Percentiles rank a stretch among this genome's conserved stretches.
These are phyloP conservation scores for Hippophae tibetana DNA, from an alignment of 306 rosid genomes.

Conservation along the genomic window DNA sequence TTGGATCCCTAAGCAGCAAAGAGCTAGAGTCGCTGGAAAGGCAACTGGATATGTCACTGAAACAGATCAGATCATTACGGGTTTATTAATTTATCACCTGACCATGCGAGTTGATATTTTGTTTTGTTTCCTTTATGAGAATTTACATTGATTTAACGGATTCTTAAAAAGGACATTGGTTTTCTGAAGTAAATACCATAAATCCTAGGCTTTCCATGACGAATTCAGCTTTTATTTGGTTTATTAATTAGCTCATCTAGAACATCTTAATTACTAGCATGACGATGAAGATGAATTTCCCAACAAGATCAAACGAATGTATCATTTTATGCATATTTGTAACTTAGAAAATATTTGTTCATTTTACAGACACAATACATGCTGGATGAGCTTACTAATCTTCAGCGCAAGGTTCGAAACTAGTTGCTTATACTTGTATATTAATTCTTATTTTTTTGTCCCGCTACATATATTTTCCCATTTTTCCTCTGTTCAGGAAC, in stretches of 20 bases:
- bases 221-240: too few species aligned
- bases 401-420: constrained; percentile 64
- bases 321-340: too few species aligned
- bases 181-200: too few species aligned
- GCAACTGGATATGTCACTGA: constrained; percentile 84
- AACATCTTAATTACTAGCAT: too few species aligned
- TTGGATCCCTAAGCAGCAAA: constrained; percentile 76
- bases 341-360: background rate
- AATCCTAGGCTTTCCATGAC: too few species aligned
- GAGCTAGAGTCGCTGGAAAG: constrained; percentile 93
- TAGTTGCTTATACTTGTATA: background rate
- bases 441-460: background rate
- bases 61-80: constrained; percentile 91
- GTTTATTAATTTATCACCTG: constrained; percentile 15
- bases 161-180: too few species aligned
- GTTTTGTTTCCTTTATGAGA: background rate
- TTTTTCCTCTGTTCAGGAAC: constrained; percentile 40
- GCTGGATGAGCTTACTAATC: constrained; percentile 86
- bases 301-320: too few species aligned
- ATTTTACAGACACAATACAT: constrained; percentile 62
- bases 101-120: background rate
- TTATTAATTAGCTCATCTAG: too few species aligned
- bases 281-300: background rate
- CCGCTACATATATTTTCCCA: background rate
- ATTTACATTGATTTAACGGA: background rate